These are phyloP conservation scores for Spirogloea muscicola DNA, from an alignment of 139 green algal genomes.

Conservation along the genomic window DNA sequence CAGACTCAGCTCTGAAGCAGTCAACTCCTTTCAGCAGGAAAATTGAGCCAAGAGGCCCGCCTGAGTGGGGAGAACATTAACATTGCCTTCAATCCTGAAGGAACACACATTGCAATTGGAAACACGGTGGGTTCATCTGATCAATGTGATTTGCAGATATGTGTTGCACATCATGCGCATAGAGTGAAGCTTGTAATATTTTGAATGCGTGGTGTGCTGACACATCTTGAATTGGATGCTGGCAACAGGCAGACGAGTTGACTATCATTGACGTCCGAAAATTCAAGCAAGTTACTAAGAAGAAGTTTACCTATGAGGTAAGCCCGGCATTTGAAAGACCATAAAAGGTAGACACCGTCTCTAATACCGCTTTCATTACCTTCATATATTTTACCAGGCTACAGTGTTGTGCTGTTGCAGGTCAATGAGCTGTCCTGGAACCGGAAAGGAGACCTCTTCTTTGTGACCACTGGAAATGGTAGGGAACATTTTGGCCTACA, in stretches of 20 bases:
- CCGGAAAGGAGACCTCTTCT: conserved; percentile 31
- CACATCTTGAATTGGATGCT: too few relatives aligned
- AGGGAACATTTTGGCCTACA: neutral
- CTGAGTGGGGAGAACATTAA: conserved; percentile 47
- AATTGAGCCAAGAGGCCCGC: neutral
- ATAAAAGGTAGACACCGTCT: neutral
- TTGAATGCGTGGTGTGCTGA: too few relatives aligned
- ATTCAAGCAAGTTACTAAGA: conserved; percentile 16
- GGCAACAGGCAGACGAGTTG: conserved; percentile 40
- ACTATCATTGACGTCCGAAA: conserved; percentile 34
- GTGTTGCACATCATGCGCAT: too few relatives aligned
- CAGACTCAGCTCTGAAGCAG: neutral
- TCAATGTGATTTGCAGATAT: too few relatives aligned
- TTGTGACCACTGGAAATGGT: conserved; percentile 41
- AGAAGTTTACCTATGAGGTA: conserved; percentile 41
- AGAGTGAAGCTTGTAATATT: too few relatives aligned
- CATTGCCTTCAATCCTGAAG: conserved; percentile 36
- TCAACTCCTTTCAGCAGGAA: neutral
- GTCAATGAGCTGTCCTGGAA: conserved; percentile 45
- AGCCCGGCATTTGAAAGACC: neutral
- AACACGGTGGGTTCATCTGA: conserved; percentile 40
- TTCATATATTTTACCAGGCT: neutral
- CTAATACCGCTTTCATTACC: too few relatives aligned
- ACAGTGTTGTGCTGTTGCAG: conserved; percentile 2
- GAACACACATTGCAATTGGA: conserved; percentile 32